Percentiles rank a stretch among this genome's conserved stretches.
phyloP scores from a whole-genome alignment of 2,329 filamentous ascomycete species.

The Trichoderma breve region DNA sequence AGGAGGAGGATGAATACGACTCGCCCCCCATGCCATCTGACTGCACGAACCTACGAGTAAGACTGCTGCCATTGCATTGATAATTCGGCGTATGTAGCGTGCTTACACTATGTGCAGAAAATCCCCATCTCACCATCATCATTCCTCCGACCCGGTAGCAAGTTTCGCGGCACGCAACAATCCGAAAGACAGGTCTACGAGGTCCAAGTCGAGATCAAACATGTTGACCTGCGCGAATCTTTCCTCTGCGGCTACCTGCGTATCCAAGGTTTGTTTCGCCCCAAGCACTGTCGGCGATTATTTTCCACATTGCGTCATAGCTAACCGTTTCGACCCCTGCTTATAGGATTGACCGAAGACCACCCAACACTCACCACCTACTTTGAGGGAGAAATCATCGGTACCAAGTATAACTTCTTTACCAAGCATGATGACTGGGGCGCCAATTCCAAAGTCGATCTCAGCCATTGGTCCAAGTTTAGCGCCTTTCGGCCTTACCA shows the following conservation, averaged over 20 bases:
- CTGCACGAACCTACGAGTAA: slow-evolving; percentile 38
- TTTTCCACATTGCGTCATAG: slow-evolving; percentile 18
- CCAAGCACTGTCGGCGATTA: background rate
- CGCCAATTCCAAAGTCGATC: slow-evolving; percentile 84
- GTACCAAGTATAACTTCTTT: slow-evolving; percentile 88
- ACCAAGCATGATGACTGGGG: slow-evolving; percentile 91
- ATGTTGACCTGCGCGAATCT: slow-evolving; percentile 91
- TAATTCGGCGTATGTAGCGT: background rate
- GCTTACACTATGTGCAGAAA: slow-evolving; percentile 47
- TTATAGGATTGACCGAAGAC: slow-evolving; percentile 81
- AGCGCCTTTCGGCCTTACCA: slow-evolving; percentile 75
- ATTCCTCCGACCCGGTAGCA: slow-evolving; percentile 81
- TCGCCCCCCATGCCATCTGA: slow-evolving; percentile 40
- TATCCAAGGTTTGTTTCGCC: slow-evolving; percentile 70
- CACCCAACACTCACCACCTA: slow-evolving; percentile 97
- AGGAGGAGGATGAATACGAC: slow-evolving; percentile 33
- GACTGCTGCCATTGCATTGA: slow-evolving; percentile 11
- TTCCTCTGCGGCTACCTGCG: slow-evolving; percentile 92
- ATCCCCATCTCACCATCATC: slow-evolving; percentile 80
- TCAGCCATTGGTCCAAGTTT: slow-evolving; percentile 92
- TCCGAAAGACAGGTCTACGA: slow-evolving; percentile 93
- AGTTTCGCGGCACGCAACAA: slow-evolving; percentile 85
- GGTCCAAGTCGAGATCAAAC: slow-evolving; percentile 94
- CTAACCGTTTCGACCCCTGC: slow-evolving; percentile 3
- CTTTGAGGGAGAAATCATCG: slow-evolving; percentile 97